A percentile compares a stretch with the other conserved stretches of the same genome.
These are phyloP conservation scores for Xylaria sp. DNA, from an alignment of 2,329 filamentous ascomycete genomes.

Conservation along the genomic window DNA sequence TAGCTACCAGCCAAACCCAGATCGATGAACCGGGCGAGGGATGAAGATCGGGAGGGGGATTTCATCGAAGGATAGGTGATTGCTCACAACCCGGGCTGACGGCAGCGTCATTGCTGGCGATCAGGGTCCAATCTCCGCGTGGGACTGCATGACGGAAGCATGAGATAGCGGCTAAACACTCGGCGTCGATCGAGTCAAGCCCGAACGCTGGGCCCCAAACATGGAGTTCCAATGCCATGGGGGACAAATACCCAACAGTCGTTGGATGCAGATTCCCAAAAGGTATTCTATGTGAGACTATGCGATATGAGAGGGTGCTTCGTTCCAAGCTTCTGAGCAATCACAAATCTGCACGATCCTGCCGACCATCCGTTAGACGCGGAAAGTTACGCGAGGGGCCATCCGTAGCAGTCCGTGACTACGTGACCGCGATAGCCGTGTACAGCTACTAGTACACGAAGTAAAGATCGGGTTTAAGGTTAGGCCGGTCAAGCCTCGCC, in stretches of 20 bases:
- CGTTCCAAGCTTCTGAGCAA: neutral
- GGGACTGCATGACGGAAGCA: conserved; percentile 70
- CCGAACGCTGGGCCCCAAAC: conserved; percentile 89
- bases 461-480: too few relatives aligned
- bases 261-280: neutral
- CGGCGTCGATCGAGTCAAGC: conserved; percentile 86
- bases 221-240: conserved; percentile 70
- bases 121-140: conserved; percentile 64
- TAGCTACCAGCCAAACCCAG: conserved; percentile 21
- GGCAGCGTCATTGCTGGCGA: conserved; percentile 73
- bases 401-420: conserved; percentile 3
- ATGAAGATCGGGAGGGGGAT: conserved; percentile 21
- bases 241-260: neutral
- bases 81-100: conserved; percentile 70
- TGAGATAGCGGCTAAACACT: conserved; percentile 82
- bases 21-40: neutral
- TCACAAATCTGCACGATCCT: neutral
- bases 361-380: conserved; percentile 11
- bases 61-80: conserved; percentile 16
- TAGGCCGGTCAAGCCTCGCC: conserved; percentile 2
- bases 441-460: too few relatives aligned
- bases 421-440: too few relatives aligned
- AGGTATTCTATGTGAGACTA: neutral
- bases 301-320: neutral
- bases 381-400: conserved; percentile 6